These are phyloP conservation scores for Sporothrix phasma DNA, from an alignment of 2,329 filamentous ascomycete genomes.

Conservation along the genomic window DNA sequence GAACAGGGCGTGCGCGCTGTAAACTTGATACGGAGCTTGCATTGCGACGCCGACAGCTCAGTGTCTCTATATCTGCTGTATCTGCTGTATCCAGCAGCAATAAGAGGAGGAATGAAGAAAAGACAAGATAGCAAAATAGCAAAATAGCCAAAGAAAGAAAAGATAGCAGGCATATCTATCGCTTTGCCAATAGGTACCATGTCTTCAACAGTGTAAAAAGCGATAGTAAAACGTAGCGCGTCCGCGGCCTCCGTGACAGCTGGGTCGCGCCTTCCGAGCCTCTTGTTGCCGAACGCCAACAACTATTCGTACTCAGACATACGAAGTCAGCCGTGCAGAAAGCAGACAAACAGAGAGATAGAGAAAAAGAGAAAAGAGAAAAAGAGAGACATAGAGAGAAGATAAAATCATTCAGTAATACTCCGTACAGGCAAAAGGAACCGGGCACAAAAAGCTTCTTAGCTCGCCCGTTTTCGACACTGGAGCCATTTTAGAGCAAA, in stretches of 20 bases:
- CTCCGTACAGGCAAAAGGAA: neutral
- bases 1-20: neutral
- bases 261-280: neutral
- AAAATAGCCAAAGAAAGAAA: too few relatives aligned
- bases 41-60: neutral
- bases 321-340: too few relatives aligned
- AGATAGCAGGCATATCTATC: too few relatives aligned
- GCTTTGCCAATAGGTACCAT: neutral
- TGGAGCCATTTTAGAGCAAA: slow-evolving; percentile 6
- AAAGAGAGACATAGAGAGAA: neutral
- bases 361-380: neutral
- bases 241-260: neutral
- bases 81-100: neutral
- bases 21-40: neutral
- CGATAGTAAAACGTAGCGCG: neutral
- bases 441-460: neutral
- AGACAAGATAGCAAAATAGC: too few relatives aligned
- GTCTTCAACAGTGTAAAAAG: neutral
- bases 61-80: neutral
- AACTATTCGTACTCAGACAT: too few relatives aligned
- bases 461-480: neutral
- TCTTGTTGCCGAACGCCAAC: neutral
- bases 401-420: neutral
- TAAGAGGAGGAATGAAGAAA: neutral
- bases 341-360: too few relatives aligned